Evolutionary conservation across 257 asterid genomes (phyloP).

Genomic region (Lavandula angustifolia): DNA sequence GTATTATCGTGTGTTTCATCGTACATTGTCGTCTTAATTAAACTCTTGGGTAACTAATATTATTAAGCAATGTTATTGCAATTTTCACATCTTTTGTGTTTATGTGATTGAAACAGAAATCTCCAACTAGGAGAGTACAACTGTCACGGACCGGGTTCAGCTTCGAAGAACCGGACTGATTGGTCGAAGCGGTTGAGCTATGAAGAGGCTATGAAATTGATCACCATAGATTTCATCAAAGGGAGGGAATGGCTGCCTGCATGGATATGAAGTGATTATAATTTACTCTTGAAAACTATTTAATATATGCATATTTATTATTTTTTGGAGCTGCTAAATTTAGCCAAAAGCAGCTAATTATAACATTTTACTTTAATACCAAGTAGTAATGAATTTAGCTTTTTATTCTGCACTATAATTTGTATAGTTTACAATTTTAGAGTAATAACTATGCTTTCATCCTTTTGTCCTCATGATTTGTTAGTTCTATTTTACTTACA

Average conservation of each 20-base stretch:
- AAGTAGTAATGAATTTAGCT: not conserved
- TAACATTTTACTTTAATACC: not conserved
- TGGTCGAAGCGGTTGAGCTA: slow-evolving; percentile 73
- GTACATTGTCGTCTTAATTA: not conserved
- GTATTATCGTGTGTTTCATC: not conserved
- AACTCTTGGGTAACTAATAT: too few species aligned
- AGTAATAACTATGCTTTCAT: not conserved
- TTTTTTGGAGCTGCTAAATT: slow-evolving; percentile 6
- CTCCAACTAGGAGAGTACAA: slow-evolving; percentile 67
- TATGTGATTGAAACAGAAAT: slow-evolving; percentile 41
- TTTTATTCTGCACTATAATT: not conserved
- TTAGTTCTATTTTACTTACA: too few species aligned
- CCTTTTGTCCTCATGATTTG: too few species aligned
- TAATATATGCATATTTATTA: not conserved
- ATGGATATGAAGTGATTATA: slow-evolving; percentile 37
- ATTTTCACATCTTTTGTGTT: not conserved
- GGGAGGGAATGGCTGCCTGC: slow-evolving; percentile 81
- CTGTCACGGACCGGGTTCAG: slow-evolving; percentile 76
- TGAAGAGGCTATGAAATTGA: slow-evolving; percentile 53
- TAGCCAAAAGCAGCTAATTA: not conserved
- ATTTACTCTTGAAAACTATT: too few species aligned
- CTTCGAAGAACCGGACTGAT: slow-evolving; percentile 44
- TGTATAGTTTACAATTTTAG: not conserved
- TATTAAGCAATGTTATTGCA: too few species aligned
- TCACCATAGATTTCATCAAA: slow-evolving; percentile 56